Evolutionary conservation across 2,329 filamentous ascomycete genomes (phyloP), one percentile per base, ranked within the genome.

Genomic region (Xylariaceae sp.): DNA sequence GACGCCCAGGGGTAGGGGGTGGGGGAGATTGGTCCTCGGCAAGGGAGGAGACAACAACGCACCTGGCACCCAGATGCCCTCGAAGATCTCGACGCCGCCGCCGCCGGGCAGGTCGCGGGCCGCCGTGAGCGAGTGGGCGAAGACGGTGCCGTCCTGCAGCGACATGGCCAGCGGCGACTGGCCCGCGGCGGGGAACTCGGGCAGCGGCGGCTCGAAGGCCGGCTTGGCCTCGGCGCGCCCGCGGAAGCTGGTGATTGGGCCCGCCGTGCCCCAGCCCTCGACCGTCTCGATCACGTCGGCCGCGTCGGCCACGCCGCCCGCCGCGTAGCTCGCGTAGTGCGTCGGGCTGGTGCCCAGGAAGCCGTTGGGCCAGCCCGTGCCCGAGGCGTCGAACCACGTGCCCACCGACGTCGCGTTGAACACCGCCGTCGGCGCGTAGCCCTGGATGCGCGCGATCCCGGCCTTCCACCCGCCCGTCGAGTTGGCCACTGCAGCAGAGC

Each of bases 61-160:
- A n/a, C n/a, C n/a, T 14, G 35, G 35, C 8, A 37, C 19, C 23
- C 25, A 37, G 23, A 37, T 37, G 13, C 29, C 30, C 24, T 37
- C 30, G 19, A 32, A 32, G n/a, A 37, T 16, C 35, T 37, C 35
- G 10, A 37, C 35, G 18, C 35, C 35, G 10, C 11, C 15, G 7
- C 25, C 30, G 25, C 18, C 30, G 11, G 29, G 29, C 22, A 37
- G 19, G 25, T 32, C 30, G 7, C 35, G 29, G 10, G 16, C 23
- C 7, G 30, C 29, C 13, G 35, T 37, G 5, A 37, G 24, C 5
- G 17, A 22, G 25, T 37, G 35, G 4, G 30, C 35, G 17, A 37
- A 33, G 5, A 33, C 24, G 19, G 29, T 37, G 14, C 35, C 35
- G 19, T 37, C 35, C 19, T 18, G 12, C 23, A 37, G 24, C n/a